These are phyloP conservation scores for Geopyxis carbonaria DNA, from an alignment of 495 filamentous ascomycete genomes.

Conservation along the genomic window DNA sequence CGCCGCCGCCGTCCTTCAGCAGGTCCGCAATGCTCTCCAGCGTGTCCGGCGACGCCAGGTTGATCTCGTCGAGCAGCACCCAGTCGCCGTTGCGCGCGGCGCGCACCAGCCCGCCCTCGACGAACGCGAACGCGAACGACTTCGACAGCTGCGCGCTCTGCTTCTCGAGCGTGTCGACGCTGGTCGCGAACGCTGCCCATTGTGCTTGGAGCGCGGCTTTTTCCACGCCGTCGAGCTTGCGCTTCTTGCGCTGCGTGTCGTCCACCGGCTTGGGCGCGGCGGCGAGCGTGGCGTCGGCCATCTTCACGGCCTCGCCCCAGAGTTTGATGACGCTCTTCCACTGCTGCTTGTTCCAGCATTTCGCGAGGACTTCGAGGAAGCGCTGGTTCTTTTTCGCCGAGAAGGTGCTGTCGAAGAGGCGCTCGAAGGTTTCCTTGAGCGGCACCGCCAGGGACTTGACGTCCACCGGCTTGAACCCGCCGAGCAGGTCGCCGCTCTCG, in stretches of 20 bases:
- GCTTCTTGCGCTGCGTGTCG: slow-evolving; percentile 56
- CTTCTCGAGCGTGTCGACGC: slow-evolving; percentile 61
- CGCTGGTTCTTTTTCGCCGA: slow-evolving; percentile 70
- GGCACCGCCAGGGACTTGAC: slow-evolving; percentile 74
- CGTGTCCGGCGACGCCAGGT: slow-evolving; percentile 84
- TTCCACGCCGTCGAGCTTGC: slow-evolving; percentile 44
- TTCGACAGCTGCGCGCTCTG: slow-evolving; percentile 62
- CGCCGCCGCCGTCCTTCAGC: slow-evolving; percentile 45
- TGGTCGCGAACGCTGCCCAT: slow-evolving; percentile 65
- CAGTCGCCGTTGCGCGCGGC: slow-evolving; percentile 88
- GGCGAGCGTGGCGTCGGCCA: slow-evolving; percentile 59
- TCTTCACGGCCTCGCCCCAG: slow-evolving; percentile 75
- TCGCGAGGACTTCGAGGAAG: slow-evolving; percentile 61
- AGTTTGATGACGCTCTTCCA: slow-evolving; percentile 69
- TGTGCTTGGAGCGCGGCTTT: slow-evolving; percentile 47
- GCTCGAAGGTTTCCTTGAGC: slow-evolving; percentile 82
- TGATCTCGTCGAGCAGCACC: slow-evolving; percentile 97
- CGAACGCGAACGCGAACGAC: slow-evolving; percentile 83
- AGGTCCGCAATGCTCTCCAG: slow-evolving; percentile 83
- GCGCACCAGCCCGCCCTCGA: slow-evolving; percentile 86
- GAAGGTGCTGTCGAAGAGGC: slow-evolving; percentile 71
- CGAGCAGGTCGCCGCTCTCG: slow-evolving; percentile 79
- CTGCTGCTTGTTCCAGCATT: slow-evolving; percentile 60
- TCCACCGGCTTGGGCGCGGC: slow-evolving; percentile 22
- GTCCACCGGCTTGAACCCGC: slow-evolving; percentile 91